Conservation (phyloP, 1,284 basidiomycete genomes). For the Microbotryomycetes sp. region DNA sequence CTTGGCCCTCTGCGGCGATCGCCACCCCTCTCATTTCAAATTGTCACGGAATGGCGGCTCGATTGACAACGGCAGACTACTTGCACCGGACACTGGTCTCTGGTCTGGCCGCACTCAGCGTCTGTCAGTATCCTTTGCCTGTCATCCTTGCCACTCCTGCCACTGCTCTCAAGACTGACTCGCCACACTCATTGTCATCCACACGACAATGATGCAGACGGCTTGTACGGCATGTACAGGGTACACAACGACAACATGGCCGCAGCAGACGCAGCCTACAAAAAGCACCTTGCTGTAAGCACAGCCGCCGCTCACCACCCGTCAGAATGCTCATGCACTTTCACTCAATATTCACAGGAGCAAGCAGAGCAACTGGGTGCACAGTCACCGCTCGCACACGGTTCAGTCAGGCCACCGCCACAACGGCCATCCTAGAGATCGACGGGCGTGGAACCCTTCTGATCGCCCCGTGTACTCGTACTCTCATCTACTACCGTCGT, state of each 20-base stretch:
- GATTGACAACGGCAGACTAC: conserved; percentile 10
- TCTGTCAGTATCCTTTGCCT: conserved; percentile 5
- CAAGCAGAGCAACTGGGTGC: not conserved
- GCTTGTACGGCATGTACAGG: conserved; percentile 25
- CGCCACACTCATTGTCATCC: no score
- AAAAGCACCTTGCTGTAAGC: conserved; percentile 15
- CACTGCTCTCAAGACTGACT: not conserved
- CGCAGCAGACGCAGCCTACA: conserved; percentile 16
- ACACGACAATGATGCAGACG: no score
- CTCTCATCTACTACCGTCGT: no score
- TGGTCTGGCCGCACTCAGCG: conserved; percentile 15
- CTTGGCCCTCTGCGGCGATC: not conserved
- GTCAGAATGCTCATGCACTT: not conserved
- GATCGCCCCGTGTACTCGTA: no score
- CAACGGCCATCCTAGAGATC: not conserved
- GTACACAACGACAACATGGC: conserved; percentile 22
- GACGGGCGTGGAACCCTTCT: no score
- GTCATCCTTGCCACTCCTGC: not conserved
- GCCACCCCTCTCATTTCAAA: not conserved
- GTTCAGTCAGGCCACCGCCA: not conserved
- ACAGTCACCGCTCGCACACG: not conserved
- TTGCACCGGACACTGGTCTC: conserved; percentile 20
- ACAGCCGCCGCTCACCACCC: not conserved
- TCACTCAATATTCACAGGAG: not conserved
- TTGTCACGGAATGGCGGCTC: conserved; percentile 3